Evolutionary conservation across 129 eudicot genomes (phyloP), one percentile per base, ranked within the genome.

Genomic region (Arctium minus): DNA sequence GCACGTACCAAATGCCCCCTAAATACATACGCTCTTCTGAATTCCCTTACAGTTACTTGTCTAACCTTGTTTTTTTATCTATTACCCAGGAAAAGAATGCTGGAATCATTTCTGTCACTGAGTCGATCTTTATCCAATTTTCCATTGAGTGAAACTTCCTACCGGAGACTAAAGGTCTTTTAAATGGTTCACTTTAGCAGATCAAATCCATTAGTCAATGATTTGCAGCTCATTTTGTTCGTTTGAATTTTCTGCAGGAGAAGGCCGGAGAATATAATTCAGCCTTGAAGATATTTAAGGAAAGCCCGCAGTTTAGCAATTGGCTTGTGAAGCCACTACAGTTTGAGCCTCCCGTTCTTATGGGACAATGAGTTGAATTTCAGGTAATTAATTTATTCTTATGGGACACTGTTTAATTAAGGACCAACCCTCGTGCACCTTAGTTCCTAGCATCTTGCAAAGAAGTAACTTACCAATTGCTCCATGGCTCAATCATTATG

Each of bases 271-370:
- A 87, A 44, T 94, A 94, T 80, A 74, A 74, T 73, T 82, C 84
- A 80, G 88, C 90, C 37, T 89, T 94, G 65, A 89, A 84, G 91
- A 70, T 88, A 38, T 83, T 94, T 70, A 92, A 92, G 84, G 92
- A 70, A 74, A 89, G 97, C 82, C 94, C 91, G 13, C 90, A 86
- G 74, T 91, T 94, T 73, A 82, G 90, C 81, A 88, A 89, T 80
- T 94, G 98, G 98, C 92, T 88, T 36, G 80, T 81, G 79, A 92
- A 92, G 86, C 96, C 98, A 22, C 81, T 85, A 32, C 86, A 88
- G 53, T 88, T 85, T 64, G 97, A 94, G 87, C 86, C 88, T 76
- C 88, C 91, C 37, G 85, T 88, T 73, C 84, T 76, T 38, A 75
- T 73, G 86, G 89, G 84, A 60, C 67, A 83, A 77, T 89, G 85